Evolutionary conservation across 345 rosid genomes (phyloP).

Genomic region (Passiflora organensis): DNA sequence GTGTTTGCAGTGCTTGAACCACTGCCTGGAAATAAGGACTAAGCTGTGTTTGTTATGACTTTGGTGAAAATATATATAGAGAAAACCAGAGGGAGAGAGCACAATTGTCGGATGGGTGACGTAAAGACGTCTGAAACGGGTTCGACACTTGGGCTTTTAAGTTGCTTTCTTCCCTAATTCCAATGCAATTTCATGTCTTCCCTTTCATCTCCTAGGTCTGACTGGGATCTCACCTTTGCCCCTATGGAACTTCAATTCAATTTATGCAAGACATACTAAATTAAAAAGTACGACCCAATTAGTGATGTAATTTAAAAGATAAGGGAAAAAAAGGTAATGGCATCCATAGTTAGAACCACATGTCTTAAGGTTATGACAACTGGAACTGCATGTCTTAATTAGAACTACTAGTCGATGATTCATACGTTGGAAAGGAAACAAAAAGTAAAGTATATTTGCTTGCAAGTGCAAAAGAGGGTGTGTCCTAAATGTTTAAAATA

Average conservation of each 20-base stretch:
- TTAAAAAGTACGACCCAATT: too few relatives aligned
- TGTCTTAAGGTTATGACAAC: too few relatives aligned
- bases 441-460: constrained; percentile 31
- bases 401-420: too few relatives aligned
- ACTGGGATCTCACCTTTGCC: too few relatives aligned
- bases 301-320: too few relatives aligned
- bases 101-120: constrained; percentile 31
- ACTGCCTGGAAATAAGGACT: neutral
- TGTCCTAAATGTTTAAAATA: neutral
- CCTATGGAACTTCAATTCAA: too few relatives aligned
- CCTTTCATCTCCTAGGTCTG: neutral
- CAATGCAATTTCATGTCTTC: constrained; percentile 10
- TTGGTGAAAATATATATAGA: constrained; percentile 3
- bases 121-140: constrained; percentile 9
- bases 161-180: constrained; percentile 8
- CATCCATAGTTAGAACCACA: too few relatives aligned
- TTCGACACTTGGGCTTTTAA: neutral
- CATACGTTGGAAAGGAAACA: neutral
- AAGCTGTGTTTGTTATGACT: constrained; percentile 3
- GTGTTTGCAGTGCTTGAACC: neutral
- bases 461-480: constrained; percentile 25
- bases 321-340: too few relatives aligned
- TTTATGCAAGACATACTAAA: too few relatives aligned
- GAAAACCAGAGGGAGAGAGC: neutral
- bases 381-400: too few relatives aligned